Base-by-base conservation (phyloP, 768 basidiomycete species). In the Russula foetens region DNA sequence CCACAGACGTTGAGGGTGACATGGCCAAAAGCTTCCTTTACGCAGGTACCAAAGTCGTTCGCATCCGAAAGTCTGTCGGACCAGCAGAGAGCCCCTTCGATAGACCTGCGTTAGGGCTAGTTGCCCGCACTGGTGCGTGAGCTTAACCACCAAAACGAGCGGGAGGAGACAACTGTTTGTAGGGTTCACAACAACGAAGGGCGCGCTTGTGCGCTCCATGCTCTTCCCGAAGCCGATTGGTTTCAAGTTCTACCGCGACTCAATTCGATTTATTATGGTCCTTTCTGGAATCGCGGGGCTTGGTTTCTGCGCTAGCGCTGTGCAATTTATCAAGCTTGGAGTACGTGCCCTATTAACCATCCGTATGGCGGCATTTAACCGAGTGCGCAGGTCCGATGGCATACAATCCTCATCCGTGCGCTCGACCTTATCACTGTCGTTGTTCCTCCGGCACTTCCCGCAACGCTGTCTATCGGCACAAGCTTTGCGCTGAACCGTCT, bases 151-250 rank as follows among this genome's bases (percentile, higher is more conserved):
- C n/a, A 6, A 38, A 26, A 44, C 43, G n/a, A 21, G 46, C 48
- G 21, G 57, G 15, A 54, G 43, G 46, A 41, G 35, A 21, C 54
- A 58, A 50, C 19, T 63, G 8, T n/a, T 63, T 54, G n/a, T 52
- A 86, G 88, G 91, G 1, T 98, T 98, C 75, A 92, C 90, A 71
- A 99, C 97, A 1, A 99, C 97, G 6, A 98, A 98, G 74, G 97
- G 97, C 19, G 90, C 96, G 0, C 77, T 99, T 24, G 84, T 98
- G 24, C 82, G 97, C 24, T 98, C 96, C 0, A 99, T 99, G 96
- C 78, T 99, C 17, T 99, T 95, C 75, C 97, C 97, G 0, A 98
- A 97, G 69, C 95, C 96, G 0, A 94, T 97, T 63, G 96, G 94
- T 0, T 99, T 99, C 83, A 97, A 97, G 72, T 98, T 99, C 75